Base-by-base conservation (phyloP, 1,284 basidiomycete genomes). In the Puccinia polysora region DNA sequence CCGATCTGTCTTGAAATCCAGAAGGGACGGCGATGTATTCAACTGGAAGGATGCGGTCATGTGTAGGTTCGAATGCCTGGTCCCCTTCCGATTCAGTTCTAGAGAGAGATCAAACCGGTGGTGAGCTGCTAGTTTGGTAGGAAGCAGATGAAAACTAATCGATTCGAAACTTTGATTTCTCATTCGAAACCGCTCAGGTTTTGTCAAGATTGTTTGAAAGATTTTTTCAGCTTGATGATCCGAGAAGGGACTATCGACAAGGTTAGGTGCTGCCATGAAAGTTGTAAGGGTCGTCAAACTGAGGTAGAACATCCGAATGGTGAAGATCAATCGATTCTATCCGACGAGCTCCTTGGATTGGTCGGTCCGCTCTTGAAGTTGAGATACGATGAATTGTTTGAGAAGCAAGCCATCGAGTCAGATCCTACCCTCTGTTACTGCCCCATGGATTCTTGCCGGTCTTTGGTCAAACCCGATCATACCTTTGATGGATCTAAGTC, bases 201-300 rank as follows among this genome's bases (percentile, higher is more conserved):
- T 36, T 65, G 63, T 38, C 28, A 12, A 40, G 34, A 53, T 4
- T 65, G 63, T 40, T 38, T 65, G 4, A n/a, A 53, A 65, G 63
- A 53, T 7, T 65, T 49, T 32, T 65, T 65, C 36, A 38, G 47
- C 12, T n/a, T 65, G 63, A 38, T 65, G 50, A 65, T 65, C 63
- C 34, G 36, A n/a, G 63, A 65, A 53, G 63, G 63, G 14, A 32
- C 32, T 4, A 30, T 52, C 4, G 1, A n/a, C 2, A 49, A 65
- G 38, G 49, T 52, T 5, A 32, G 18, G 36, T 52, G 63, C 20
- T 65, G 63, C 28, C 45, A 49, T 28, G 63, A 65, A 10, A 34
- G 49, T 34, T 65, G 63, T 38, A 53, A 20, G 32, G 49, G 45
- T n/a, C 5, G 30, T 32, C 14, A 32, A 34, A 59, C 23, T n/a